These are phyloP conservation scores for Trichoderma koningii DNA, from an alignment of 2,329 filamentous ascomycete species.

Conservation along the genomic window DNA sequence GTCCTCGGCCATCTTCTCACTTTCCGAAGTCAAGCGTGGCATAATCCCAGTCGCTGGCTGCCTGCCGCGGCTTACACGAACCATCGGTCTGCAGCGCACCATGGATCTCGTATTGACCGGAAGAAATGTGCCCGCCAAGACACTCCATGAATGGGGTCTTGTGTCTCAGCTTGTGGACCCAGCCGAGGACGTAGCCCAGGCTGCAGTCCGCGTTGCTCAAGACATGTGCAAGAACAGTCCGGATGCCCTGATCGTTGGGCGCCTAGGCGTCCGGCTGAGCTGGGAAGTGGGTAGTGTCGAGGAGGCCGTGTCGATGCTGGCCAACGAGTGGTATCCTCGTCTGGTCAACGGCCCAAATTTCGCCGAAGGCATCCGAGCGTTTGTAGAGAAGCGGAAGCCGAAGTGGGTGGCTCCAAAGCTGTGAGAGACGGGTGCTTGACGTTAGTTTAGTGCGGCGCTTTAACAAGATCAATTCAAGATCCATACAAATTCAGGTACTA, in stretches of 20 bases:
- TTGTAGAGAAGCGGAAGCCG: conserved; percentile 13
- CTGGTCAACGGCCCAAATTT: conserved; percentile 1
- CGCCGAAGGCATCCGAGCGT: conserved; percentile 4
- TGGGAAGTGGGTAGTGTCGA: conserved; percentile 18
- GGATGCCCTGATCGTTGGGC: conserved; percentile 6
- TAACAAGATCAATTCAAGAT: no score
- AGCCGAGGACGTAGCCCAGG: conserved; percentile 37
- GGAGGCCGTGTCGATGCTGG: conserved; percentile 1
- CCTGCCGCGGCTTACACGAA: conserved; percentile 53
- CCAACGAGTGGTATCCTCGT: conserved; percentile 9
- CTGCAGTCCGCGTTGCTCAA: conserved; percentile 42
- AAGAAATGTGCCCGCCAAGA: conserved; percentile 46
- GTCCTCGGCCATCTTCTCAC: conserved; percentile 52
- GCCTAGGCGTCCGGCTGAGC: neutral
- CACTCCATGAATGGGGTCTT: conserved; percentile 30
- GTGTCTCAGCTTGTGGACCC: conserved; percentile 34
- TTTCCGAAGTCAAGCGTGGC: conserved; percentile 58
- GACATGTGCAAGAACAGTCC: conserved; percentile 38
- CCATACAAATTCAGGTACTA: neutral
- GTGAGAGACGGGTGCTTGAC: neutral
- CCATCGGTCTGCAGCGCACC: conserved; percentile 48
- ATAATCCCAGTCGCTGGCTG: conserved; percentile 56
- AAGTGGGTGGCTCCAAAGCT: conserved; percentile 7
- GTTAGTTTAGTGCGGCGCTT: neutral
- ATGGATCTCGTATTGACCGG: conserved; percentile 54